These are phyloP conservation scores for Pleurotus tuber-regium DNA, from an alignment of 768 basidiomycete species.

Conservation along the genomic window DNA sequence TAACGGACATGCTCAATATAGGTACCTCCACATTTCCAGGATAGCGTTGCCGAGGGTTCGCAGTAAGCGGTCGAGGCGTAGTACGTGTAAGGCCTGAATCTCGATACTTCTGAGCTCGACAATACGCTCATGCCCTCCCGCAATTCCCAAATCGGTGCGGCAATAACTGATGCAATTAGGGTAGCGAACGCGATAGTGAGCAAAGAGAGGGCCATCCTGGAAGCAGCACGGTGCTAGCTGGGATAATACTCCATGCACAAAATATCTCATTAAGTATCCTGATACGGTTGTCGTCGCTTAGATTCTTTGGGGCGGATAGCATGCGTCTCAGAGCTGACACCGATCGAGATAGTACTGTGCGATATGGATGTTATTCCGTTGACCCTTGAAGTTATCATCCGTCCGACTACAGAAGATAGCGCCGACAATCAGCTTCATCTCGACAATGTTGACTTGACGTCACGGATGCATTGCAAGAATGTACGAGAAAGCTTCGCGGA, in stretches of 20 bases:
- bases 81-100: slow-evolving; percentile 43
- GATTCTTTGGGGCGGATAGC: not conserved
- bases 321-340: too few relatives aligned
- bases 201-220: not conserved
- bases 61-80: slow-evolving; percentile 13
- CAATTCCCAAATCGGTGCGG: not conserved
- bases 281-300: not conserved
- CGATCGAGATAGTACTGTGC: too few relatives aligned
- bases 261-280: not conserved
- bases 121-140: slow-evolving; percentile 37
- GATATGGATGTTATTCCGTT: too few relatives aligned
- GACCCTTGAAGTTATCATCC: too few relatives aligned
- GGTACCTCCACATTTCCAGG: slow-evolving; percentile 14
- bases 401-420: too few relatives aligned
- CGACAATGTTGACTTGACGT: too few relatives aligned
- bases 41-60: not conserved
- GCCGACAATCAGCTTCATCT: too few relatives aligned
- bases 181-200: not conserved
- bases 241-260: not conserved
- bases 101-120: slow-evolving; percentile 35
- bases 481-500: too few relatives aligned
- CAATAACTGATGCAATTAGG: not conserved
- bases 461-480: too few relatives aligned
- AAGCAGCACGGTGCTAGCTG: not conserved
- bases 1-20: too few relatives aligned